Evolutionary conservation across 169 alveolate species (phyloP).

Genomic region (Plasmodium sp.): DNA sequence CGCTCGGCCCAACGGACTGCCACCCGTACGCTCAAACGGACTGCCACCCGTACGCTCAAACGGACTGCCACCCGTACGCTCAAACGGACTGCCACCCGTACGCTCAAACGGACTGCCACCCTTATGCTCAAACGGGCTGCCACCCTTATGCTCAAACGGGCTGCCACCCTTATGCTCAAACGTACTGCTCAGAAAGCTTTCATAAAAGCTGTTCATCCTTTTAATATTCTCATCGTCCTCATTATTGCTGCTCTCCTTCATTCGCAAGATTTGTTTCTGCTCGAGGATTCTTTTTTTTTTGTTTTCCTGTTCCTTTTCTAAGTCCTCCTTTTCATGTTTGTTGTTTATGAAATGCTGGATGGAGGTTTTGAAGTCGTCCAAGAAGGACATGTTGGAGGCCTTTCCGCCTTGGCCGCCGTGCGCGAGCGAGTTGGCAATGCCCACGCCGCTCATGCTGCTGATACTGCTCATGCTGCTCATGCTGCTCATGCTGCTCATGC

Average conservation of each 20-base stretch:
- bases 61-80: too few relatives aligned
- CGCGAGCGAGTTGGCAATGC: neutral
- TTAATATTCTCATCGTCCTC: neutral
- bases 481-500: neutral
- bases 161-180: neutral
- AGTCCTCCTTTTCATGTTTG: neutral
- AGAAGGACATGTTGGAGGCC: neutral
- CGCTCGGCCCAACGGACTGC: neutral
- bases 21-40: neutral
- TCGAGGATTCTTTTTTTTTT: neutral
- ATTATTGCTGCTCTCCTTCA: constrained; percentile 4
- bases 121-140: too few relatives aligned
- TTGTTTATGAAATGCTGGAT: constrained; percentile 7
- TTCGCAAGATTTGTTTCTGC: neutral
- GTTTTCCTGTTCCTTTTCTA: neutral
- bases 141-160: neutral
- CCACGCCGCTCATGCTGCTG: too few relatives aligned
- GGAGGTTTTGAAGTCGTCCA: constrained; percentile 1
- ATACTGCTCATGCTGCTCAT: neutral
- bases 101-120: too few relatives aligned
- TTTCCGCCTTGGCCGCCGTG: neutral
- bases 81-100: too few relatives aligned
- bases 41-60: too few relatives aligned
- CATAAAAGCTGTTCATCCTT: neutral
- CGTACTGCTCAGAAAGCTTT: neutral